Evolutionary conservation across 2,329 filamentous ascomycete species (phyloP), one percentile per base, ranked within the genome.

Genomic region (Colletotrichum lindemuthianum): DNA sequence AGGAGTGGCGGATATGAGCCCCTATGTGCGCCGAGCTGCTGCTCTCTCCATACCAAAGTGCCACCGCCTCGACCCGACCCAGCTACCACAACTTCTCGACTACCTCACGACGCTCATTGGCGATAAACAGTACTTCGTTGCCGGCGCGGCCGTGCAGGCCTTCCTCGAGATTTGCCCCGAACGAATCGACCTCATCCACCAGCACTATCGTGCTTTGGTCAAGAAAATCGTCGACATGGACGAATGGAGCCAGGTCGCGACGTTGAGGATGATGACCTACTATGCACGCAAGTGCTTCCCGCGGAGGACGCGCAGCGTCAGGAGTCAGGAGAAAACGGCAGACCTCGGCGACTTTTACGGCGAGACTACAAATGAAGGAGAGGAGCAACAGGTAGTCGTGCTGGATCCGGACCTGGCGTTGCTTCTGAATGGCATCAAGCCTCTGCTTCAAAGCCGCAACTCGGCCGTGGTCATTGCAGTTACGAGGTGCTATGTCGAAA

Each of bases 211-310:
- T 54, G 84, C 87, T 40, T 81, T 99, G 67, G 89, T 97, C 67
- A 92, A 89, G 76, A 97, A 97, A 81, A 81, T 98, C 56, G 93
- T 97, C 32, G 96, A 99, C 74, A 99, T 99, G 96, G 96, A 99
- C 73, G 96, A 99, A 78, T 99, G 96, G 96, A 92, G 93, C 45
- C 96, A 99, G 78, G 77, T 98, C 58, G 91, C 93, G 2, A 92
- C 92, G 3, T 74, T 99, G 70, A 86, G 89, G 43, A 81, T 99
- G 68, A 90, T 98, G 87, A 90, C 91, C 2, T 81, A 89, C 24
- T 99, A 99, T 76, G 89, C 92, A 2, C 88, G 96, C 59, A 91
- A 87, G 73, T 97, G 93, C 76, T 99, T 99, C 70, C 94, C 96
- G 0, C 84, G 85, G 59, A 85, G 86, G 73, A 90, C 82, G 8